Evolutionary conservation across 148 eudicot species (phyloP).

Genomic region (Vaccinium myrtillus): DNA sequence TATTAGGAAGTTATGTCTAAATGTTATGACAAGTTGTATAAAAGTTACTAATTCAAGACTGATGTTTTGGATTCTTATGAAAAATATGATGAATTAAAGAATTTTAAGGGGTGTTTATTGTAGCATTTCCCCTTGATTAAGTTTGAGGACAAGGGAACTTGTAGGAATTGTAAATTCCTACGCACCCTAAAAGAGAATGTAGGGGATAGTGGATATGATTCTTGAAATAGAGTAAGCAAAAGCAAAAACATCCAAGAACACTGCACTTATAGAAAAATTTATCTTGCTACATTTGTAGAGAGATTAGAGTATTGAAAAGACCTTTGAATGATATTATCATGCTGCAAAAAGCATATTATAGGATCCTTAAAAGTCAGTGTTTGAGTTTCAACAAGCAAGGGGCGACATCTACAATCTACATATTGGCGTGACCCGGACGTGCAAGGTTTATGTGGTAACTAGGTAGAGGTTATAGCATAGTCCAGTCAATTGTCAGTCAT

Average conservation of each 20-base stretch:
- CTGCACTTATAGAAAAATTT: neutral
- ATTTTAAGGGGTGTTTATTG: neutral
- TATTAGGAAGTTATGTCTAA: neutral
- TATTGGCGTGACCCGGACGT: neutral
- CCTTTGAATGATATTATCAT: neutral
- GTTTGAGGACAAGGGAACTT: neutral
- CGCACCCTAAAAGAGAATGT: neutral
- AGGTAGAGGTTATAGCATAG: neutral
- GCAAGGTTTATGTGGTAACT: neutral
- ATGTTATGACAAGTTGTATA: neutral
- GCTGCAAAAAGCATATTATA: neutral
- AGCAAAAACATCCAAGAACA: neutral
- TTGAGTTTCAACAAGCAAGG: neutral
- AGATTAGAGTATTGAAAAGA: neutral
- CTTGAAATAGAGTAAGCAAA: neutral
- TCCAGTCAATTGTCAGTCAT: neutral
- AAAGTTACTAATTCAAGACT: neutral
- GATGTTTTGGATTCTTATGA: neutral
- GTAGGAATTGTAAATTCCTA: neutral
- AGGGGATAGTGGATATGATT: neutral
- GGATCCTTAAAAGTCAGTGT: neutral
- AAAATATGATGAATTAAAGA: neutral
- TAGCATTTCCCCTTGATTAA: neutral
- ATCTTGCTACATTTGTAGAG: neutral
- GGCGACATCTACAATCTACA: constrained; percentile 2